Evolutionary conservation across 441 rosid species (phyloP).

Genomic region (Gossypium davidsonii): DNA sequence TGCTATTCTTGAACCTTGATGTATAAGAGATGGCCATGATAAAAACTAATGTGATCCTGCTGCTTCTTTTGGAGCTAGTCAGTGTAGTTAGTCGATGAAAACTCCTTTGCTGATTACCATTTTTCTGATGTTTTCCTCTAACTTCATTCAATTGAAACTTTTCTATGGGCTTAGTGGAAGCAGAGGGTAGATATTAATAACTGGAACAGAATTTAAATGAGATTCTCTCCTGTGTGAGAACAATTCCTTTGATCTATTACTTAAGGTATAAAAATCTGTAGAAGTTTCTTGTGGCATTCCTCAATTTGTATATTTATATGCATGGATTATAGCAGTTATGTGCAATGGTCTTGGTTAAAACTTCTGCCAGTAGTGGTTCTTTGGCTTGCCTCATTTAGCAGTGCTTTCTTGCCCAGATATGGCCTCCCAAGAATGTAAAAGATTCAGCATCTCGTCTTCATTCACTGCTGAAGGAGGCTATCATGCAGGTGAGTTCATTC

Average conservation of each 20-base stretch:
- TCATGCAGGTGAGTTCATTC: constrained; percentile 57
- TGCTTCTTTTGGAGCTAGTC: not conserved
- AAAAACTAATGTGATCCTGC: not conserved
- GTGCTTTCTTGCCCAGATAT: constrained; percentile 51
- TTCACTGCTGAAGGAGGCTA: constrained; percentile 76
- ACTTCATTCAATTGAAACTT: not conserved
- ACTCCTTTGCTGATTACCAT: not conserved
- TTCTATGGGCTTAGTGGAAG: not conserved
- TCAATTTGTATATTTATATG: not conserved
- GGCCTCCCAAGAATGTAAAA: constrained; percentile 96
- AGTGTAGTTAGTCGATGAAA: not conserved
- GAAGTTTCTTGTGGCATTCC: not conserved
- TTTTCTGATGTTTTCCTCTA: not conserved
- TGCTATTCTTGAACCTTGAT: not conserved
- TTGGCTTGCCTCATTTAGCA: constrained; percentile 7
- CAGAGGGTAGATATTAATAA: not conserved
- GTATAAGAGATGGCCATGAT: not conserved
- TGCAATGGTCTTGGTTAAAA: not conserved
- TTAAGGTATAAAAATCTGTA: not conserved
- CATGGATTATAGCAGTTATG: not conserved
- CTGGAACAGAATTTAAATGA: not conserved
- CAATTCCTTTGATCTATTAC: not conserved
- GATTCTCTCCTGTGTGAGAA: not conserved
- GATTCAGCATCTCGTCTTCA: constrained; percentile 88
- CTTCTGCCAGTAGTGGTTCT: not conserved